A percentile compares a stretch with the other conserved stretches of the same genome.
These are phyloP conservation scores for Pyricularia grisea DNA, from an alignment of 2,329 filamentous ascomycete genomes.

Conservation along the genomic window DNA sequence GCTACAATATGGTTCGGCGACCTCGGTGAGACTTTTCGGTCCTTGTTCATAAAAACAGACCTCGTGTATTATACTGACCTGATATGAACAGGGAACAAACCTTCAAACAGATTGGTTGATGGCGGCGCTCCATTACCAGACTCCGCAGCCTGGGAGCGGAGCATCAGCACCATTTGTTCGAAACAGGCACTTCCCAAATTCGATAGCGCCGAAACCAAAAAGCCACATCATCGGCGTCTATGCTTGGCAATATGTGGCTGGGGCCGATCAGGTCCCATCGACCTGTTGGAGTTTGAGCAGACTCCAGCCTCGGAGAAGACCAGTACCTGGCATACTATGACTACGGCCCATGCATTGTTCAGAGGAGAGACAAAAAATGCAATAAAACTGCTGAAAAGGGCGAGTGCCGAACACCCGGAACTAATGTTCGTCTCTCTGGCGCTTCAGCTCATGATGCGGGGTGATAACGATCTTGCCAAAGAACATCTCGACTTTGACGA, in stretches of 20 bases:
- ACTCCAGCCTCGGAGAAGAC: conserved; percentile 34
- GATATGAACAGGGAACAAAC: conserved; percentile 33
- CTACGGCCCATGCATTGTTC: conserved; percentile 67
- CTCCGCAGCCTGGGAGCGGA: conserved; percentile 46
- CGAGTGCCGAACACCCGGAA: conserved; percentile 52
- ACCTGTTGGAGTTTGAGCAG: conserved; percentile 34
- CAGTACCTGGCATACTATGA: conserved; percentile 58
- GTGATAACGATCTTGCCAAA: conserved; percentile 31
- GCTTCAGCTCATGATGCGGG: conserved; percentile 51
- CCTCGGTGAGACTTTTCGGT: conserved; percentile 38
- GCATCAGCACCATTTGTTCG: conserved; percentile 54
- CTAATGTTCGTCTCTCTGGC: conserved; percentile 60
- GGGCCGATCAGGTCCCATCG: conserved; percentile 44
- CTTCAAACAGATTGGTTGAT: conserved; percentile 36
- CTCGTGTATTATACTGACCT: conserved; percentile 3
- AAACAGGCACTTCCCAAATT: conserved; percentile 43
- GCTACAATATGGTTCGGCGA: conserved; percentile 62
- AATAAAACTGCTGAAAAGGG: conserved; percentile 58
- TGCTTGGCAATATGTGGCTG: conserved; percentile 68
- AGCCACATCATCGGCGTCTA: conserved; percentile 62
- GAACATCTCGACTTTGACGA: conserved; percentile 50
- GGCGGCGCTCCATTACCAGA: conserved; percentile 33
- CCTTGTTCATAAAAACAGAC: not conserved
- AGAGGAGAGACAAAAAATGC: conserved; percentile 60
- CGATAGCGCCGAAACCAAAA: conserved; percentile 32